Percentiles rank a stretch among this genome's conserved stretches.
Conservation (phyloP, 164 flowering plant species). For the Liquidambar formosana region DNA sequence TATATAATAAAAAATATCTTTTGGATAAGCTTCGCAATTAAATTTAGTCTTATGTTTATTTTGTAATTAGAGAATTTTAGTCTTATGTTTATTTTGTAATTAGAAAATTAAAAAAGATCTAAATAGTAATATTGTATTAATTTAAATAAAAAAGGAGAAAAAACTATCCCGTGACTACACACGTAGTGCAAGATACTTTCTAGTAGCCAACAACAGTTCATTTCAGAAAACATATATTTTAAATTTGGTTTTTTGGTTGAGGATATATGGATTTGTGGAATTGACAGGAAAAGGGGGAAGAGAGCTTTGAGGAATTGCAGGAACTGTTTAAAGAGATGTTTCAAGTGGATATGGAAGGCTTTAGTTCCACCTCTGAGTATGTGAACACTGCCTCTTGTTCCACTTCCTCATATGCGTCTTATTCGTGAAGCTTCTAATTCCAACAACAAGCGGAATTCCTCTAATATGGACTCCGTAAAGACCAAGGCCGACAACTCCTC, state of each 20-base stretch:
- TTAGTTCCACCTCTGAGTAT: conserved; percentile 23
- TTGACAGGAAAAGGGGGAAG: conserved; percentile 59
- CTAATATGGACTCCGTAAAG: conserved; percentile 35
- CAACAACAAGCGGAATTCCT: conserved; percentile 42
- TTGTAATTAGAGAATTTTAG: too few species aligned
- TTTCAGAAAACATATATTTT: too few species aligned
- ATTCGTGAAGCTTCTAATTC: conserved; percentile 14
- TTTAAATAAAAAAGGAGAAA: too few species aligned
- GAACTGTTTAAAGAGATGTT: conserved; percentile 74
- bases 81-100: too few species aligned
- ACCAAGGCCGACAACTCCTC: conserved; percentile 7
- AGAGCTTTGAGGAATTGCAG: conserved; percentile 75
- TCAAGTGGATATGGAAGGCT: conserved; percentile 39
- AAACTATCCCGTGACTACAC: too few species aligned
- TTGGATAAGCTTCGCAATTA: too few species aligned
- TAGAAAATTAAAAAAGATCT: too few species aligned
- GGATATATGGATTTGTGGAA: neutral
- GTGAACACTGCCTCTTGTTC: conserved; percentile 24
- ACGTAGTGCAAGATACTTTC: too few species aligned
- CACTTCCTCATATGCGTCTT: conserved; percentile 20
- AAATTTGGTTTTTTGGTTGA: neutral
- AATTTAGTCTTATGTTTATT: too few species aligned
- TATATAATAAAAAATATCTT: too few species aligned
- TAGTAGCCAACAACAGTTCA: too few species aligned
- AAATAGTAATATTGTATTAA: too few species aligned